Evolutionary conservation across 768 basidiomycete species (phyloP).

Genomic region (Amanita phalloides): DNA sequence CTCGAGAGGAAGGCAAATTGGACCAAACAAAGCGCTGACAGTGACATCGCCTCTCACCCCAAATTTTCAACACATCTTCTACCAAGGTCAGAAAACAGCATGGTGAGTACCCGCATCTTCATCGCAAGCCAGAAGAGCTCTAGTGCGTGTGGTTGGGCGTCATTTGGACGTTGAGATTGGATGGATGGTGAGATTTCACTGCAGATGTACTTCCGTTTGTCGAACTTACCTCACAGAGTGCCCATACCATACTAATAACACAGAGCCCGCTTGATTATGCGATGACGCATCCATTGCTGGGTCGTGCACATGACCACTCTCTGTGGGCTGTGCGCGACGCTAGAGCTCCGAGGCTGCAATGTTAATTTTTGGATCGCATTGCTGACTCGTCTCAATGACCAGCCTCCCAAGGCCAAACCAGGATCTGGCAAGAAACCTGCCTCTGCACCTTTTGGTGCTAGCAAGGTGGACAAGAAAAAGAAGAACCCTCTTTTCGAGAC

Average conservation of each 20-base stretch:
- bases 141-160: constrained; percentile 25
- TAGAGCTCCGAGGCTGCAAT: constrained; percentile 46
- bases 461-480: constrained; percentile 61
- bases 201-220: constrained; percentile 21
- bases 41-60: no score
- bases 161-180: constrained; percentile 18
- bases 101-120: constrained; percentile 33
- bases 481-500: constrained; percentile 98
- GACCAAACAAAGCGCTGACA: no score
- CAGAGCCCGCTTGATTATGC: not conserved
- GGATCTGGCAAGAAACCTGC: constrained; percentile 79
- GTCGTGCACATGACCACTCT: not conserved
- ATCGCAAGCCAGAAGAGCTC: constrained; percentile 24
- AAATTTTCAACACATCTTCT: constrained; percentile 11
- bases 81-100: constrained; percentile 32
- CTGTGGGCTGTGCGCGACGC: constrained; percentile 20
- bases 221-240: not conserved
- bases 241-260: not conserved
- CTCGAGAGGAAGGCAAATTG: no score
- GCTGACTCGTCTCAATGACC: constrained; percentile 86
- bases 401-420: constrained; percentile 69
- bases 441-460: constrained; percentile 71
- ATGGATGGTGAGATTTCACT: constrained; percentile 41
- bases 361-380: constrained; percentile 19
- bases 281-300: constrained; percentile 1